Conservation (phyloP, 805 yeast species). For the Tetrapisispora pingtungensis region DNA sequence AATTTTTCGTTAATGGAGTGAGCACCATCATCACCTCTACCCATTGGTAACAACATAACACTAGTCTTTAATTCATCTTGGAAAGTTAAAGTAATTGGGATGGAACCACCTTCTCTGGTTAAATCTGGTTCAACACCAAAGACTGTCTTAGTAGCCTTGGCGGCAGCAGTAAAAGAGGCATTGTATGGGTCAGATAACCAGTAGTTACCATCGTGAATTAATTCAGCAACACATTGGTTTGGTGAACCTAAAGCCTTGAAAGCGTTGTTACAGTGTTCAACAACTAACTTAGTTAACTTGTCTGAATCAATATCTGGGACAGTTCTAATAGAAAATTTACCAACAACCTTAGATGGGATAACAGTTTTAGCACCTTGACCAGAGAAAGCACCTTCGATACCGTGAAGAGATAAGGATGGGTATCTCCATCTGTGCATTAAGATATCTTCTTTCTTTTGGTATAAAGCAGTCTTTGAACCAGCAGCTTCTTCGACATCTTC, state of each 20-base stretch:
- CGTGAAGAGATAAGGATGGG: constrained; percentile 93
- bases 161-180: constrained; percentile 87
- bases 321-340: constrained; percentile 94
- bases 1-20: constrained; percentile 95
- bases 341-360: constrained; percentile 86
- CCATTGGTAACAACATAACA: constrained; percentile 90
- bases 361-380: constrained; percentile 97
- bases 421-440: constrained; percentile 98
- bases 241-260: constrained; percentile 66
- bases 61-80: constrained; percentile 78
- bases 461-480: constrained; percentile 77
- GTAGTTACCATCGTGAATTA: constrained; percentile 91
- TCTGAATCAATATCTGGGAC: constrained; percentile 86
- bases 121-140: constrained; percentile 94
- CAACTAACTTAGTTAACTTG: constrained; percentile 69
- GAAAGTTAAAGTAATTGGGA: constrained; percentile 92
- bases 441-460: constrained; percentile 69
- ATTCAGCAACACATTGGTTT: constrained; percentile 60
- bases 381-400: constrained; percentile 94
- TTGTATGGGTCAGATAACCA: constrained; percentile 95
- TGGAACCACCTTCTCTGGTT: constrained; percentile 98
- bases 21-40: constrained; percentile 99
- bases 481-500: constrained; percentile 80
- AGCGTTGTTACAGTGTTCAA: constrained; percentile 53
- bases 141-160: constrained; percentile 85